A percentile compares a stretch with the other conserved stretches of the same genome.
Evolutionary conservation across 805 yeast genomes (phyloP).

Genomic region (Candida ulmi): DNA sequence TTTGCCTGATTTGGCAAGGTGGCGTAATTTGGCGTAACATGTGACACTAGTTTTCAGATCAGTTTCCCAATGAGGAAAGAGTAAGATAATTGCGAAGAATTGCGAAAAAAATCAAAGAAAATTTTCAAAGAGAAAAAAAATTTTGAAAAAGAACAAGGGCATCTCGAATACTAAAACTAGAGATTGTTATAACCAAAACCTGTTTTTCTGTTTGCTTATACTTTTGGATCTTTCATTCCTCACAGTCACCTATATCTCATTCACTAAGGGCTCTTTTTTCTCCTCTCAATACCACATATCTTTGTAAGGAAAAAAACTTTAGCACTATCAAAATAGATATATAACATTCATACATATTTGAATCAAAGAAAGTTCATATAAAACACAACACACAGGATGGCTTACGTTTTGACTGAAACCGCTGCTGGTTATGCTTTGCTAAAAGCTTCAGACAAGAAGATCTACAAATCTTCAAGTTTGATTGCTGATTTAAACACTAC

Average conservation of each 20-base stretch:
- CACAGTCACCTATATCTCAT: neutral
- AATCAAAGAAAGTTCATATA: neutral
- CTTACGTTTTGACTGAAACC: constrained; percentile 92
- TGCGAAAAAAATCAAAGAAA: neutral
- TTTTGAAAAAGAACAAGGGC: neutral
- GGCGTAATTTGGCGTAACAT: neutral
- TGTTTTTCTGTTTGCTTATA: neutral
- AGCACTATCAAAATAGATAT: too few relatives aligned
- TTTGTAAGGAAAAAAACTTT: too few relatives aligned
- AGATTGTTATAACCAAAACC: neutral
- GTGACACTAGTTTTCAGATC: neutral
- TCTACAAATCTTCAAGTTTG: constrained; percentile 75
- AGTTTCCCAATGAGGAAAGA: neutral
- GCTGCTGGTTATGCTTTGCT: constrained; percentile 98
- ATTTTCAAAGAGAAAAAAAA: constrained; percentile 1
- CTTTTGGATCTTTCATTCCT: neutral
- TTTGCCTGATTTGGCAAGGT: constrained; percentile 4
- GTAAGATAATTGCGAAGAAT: neutral
- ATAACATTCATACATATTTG: too few relatives aligned
- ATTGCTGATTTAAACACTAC: constrained; percentile 74
- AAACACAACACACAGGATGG: constrained; percentile 37
- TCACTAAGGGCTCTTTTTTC: neutral
- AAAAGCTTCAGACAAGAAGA: constrained; percentile 96
- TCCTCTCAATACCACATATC: too few relatives aligned
- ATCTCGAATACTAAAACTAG: neutral